A percentile compares a stretch with the other conserved stretches of the same genome.
These are phyloP conservation scores for Sarocladium kiliense DNA, from an alignment of 2,329 filamentous ascomycete genomes.

Conservation along the genomic window DNA sequence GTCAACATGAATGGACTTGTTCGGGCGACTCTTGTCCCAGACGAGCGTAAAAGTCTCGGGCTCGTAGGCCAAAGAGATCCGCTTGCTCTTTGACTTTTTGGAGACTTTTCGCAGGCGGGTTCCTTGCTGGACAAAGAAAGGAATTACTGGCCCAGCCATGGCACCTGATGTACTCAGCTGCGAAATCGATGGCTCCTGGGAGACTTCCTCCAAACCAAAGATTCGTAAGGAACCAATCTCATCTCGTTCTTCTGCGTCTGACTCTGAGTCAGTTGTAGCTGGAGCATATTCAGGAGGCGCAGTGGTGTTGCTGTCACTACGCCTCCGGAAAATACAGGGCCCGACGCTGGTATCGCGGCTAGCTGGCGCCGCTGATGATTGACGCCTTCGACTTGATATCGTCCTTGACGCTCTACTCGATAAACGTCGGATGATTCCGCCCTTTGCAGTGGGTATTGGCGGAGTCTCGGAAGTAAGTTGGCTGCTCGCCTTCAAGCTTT, in stretches of 20 bases:
- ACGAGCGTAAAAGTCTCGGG: constrained; percentile 78
- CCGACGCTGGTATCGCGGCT: constrained; percentile 85
- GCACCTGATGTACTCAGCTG: constrained; percentile 42
- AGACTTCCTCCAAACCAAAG: constrained; percentile 22
- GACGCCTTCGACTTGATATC: constrained; percentile 61
- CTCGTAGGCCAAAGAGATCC: constrained; percentile 68
- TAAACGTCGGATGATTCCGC: constrained; percentile 69
- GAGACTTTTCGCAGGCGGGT: constrained; percentile 78
- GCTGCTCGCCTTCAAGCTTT: constrained; percentile 48
- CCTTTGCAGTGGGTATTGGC: constrained; percentile 28
- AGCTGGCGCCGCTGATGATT: constrained; percentile 67
- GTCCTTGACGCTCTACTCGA: constrained; percentile 74
- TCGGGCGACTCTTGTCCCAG: constrained; percentile 75
- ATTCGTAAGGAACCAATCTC: constrained; percentile 30
- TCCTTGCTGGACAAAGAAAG: constrained; percentile 71
- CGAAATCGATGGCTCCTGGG: constrained; percentile 11
- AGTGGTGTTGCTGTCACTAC: constrained; percentile 84
- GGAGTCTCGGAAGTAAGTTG: constrained; percentile 49
- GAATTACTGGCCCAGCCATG: constrained; percentile 66
- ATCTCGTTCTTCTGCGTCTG: constrained; percentile 48
- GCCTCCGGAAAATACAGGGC: constrained; percentile 77
- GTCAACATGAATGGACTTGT: constrained; percentile 88
- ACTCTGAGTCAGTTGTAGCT: constrained; percentile 47
- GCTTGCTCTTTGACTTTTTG: constrained; percentile 71
- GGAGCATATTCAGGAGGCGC: constrained; percentile 45